phyloP scores from a whole-genome alignment of 768 basidiomycete species.

The Chiua virens region DNA sequence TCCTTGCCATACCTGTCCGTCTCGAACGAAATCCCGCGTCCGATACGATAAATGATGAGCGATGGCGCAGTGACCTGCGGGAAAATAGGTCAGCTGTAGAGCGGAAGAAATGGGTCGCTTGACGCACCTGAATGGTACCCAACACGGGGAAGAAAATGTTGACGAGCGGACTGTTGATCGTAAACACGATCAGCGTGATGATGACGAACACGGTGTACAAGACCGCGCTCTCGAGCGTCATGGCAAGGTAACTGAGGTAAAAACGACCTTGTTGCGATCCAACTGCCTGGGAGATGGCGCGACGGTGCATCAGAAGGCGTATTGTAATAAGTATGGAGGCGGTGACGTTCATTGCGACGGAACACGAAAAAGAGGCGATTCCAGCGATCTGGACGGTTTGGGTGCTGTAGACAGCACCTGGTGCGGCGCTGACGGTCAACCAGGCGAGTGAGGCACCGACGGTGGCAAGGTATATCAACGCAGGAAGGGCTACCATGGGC shows the following conservation, averaged over 20 bases:
- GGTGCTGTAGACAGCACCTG: conserved; percentile 17
- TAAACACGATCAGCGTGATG: conserved; percentile 12
- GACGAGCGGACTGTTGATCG: conserved; percentile 21
- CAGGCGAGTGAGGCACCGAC: conserved; percentile 16
- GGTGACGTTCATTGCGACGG: conserved; percentile 15
- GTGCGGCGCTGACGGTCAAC: conserved; percentile 12
- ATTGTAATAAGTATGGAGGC: conserved; percentile 13
- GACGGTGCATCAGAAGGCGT: conserved; percentile 21
- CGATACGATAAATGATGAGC: conserved; percentile 25
- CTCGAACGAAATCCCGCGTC: conserved; percentile 17
- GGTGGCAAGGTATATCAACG: conserved; percentile 16
- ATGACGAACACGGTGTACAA: conserved; percentile 16
- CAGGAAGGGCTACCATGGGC: background rate
- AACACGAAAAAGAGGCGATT: conserved; percentile 12
- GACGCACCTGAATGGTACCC: conserved; percentile 19
- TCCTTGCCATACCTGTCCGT: conserved; percentile 8
- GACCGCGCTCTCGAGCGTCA: conserved; percentile 25
- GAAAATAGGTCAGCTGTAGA: background rate
- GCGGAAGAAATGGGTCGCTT: no score
- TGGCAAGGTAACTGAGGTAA: conserved; percentile 24
- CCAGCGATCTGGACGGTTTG: conserved; percentile 16
- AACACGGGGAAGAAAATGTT: conserved; percentile 24
- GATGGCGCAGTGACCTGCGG: conserved; percentile 10
- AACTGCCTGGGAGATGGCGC: conserved; percentile 4
- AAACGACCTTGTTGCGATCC: conserved; percentile 15